These are phyloP conservation scores for Brassica balearica DNA, from an alignment of 441 rosid species.

Conservation along the genomic window DNA sequence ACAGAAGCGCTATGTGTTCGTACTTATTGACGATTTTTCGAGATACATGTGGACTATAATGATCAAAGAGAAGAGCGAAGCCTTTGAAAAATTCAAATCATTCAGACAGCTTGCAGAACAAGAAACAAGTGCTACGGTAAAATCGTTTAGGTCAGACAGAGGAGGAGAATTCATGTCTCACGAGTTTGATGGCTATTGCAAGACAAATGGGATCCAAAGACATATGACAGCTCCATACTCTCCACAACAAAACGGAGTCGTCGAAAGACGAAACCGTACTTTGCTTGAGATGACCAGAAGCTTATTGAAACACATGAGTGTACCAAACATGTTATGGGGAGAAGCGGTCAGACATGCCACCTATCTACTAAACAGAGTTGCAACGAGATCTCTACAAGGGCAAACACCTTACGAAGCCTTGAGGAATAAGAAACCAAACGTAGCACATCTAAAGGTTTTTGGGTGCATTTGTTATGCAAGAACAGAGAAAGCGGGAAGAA, in stretches of 20 bases:
- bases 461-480: no score
- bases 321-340: neutral
- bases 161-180: neutral
- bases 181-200: neutral
- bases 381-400: no score
- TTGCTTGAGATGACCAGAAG: neutral
- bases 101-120: neutral
- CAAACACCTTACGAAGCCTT: no score
- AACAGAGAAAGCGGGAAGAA: neutral
- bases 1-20: neutral
- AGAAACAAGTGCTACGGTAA: no score
- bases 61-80: neutral
- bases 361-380: no score
- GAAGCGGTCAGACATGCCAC: no score
- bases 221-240: neutral
- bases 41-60: neutral
- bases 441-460: no score
- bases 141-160: no score
- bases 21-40: neutral
- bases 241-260: neutral
- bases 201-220: neutral
- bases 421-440: no score
- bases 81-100: neutral
- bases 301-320: neutral
- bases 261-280: neutral